Conservation (phyloP, 2,329 filamentous ascomycete species). For the Botrytis porri region DNA sequence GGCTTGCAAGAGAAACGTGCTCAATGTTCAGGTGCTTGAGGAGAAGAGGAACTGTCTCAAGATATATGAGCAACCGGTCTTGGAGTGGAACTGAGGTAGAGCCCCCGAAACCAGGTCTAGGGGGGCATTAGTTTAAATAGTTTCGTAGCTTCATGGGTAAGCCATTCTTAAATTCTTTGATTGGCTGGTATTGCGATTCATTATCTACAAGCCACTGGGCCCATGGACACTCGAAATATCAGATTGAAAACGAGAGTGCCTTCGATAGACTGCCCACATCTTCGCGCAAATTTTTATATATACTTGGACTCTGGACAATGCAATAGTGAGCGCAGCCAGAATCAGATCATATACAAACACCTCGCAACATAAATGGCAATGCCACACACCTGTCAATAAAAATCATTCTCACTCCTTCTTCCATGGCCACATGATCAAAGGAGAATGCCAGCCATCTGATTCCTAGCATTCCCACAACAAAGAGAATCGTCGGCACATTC, state of each 20-base stretch:
- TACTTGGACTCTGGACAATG: neutral
- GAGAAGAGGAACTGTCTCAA: conserved; percentile 43
- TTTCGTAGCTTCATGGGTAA: neutral
- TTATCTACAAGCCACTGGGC: neutral
- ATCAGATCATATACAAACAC: neutral
- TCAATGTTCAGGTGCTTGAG: conserved; percentile 38
- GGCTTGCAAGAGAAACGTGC: conserved; percentile 42
- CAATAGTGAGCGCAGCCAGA: neutral
- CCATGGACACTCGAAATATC: neutral
- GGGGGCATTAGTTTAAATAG: neutral
- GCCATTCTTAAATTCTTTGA: neutral
- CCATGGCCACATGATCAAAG: conserved; percentile 36
- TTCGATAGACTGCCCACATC: neutral
- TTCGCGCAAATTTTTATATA: neutral
- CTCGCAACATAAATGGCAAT: neutral
- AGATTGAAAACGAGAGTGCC: neutral
- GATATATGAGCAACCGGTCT: conserved; percentile 41
- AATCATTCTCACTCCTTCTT: conserved; percentile 40
- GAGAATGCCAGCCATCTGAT: conserved; percentile 35
- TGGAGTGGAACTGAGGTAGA: conserved; percentile 42
- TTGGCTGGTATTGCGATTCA: neutral
- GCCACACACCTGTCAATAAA: conserved; percentile 41
- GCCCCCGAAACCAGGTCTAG: conserved; percentile 45
- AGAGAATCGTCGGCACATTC: conserved; percentile 38
- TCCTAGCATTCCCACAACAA: conserved; percentile 42